These are phyloP conservation scores for Aspergillus brasiliensis DNA, from an alignment of 2,329 filamentous ascomycete genomes.

Conservation along the genomic window DNA sequence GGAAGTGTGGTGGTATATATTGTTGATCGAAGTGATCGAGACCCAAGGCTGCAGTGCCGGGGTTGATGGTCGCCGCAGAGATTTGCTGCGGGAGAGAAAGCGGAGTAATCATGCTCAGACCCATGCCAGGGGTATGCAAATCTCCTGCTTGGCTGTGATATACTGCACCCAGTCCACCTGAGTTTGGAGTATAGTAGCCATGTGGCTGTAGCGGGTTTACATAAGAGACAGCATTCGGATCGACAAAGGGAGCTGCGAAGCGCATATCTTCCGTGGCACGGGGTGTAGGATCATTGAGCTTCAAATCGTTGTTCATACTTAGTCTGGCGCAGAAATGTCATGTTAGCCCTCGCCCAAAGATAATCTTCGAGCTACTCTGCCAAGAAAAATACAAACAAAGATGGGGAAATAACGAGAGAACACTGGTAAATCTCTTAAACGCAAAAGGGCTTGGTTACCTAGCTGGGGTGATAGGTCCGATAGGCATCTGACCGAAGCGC, in stretches of 20 bases:
- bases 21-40: slow-evolving; percentile 68
- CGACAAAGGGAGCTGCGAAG: slow-evolving; percentile 85
- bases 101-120: slow-evolving; percentile 75
- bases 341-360: slow-evolving; percentile 15
- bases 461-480: slow-evolving; percentile 25
- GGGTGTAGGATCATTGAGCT: slow-evolving; percentile 82
- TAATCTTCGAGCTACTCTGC: background rate
- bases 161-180: slow-evolving; percentile 72
- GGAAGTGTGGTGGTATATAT: slow-evolving; percentile 60
- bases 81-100: slow-evolving; percentile 74
- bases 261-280: slow-evolving; percentile 81
- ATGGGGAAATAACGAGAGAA: background rate
- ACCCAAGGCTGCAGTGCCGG: slow-evolving; percentile 64
- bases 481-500: slow-evolving; percentile 26
- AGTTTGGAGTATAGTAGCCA: slow-evolving; percentile 86
- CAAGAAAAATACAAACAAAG: background rate
- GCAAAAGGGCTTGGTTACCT: slow-evolving; percentile 23
- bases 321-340: slow-evolving; percentile 36
- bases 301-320: slow-evolving; percentile 55
- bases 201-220: slow-evolving; percentile 74
- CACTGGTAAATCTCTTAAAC: background rate
- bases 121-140: slow-evolving; percentile 78
- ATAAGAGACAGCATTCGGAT: slow-evolving; percentile 82
- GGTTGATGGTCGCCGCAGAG: slow-evolving; percentile 56
- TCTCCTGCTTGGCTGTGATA: slow-evolving; percentile 85